Evolutionary conservation across 495 filamentous ascomycete species (phyloP), one percentile per base, ranked within the genome.

Genomic region (Daldinia loculata): DNA sequence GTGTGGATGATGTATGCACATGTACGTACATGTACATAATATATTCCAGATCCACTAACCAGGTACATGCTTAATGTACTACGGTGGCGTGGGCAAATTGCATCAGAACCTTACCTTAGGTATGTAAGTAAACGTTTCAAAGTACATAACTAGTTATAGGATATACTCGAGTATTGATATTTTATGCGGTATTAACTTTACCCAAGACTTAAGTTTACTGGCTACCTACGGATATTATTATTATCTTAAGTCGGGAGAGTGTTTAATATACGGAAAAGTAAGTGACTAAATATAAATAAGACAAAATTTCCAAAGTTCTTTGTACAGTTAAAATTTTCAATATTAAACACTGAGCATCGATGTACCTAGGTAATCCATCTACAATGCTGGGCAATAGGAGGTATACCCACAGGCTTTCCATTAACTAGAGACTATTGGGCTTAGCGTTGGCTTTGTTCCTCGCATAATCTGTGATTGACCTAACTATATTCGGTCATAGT

Each of bases 391-490:
- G 52, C 8, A 64, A 60, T 63, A 55, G 50, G 59, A 62, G 57
- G 53, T 66, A 63, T 66, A 63, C 56, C 34, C 60, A 53, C 26
- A 30, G 14, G 5, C 15, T 30, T 45, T 63, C 53, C 48, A 63
- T 64, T 38, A 34, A 50, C 69, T 72, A 72, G 56, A 57, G 26
- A 7, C 39, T 1, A 51, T 59, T 5, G 15, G 56, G 64, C 14
- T 61, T 72, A 64, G 60, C 56, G 48, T 24, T 53, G 30, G 58
- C 45, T 43, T 45, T 36, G 69, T 72, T 72, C 69, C 61, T 63
- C 69, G 69, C 69, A 72, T 68, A 68, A 72, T 34, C 66, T 69
- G 30, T 73, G 61, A 66, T 62, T 58, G 26, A 45, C 50, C 61
- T 73, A 73, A 63, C 70, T 48, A 14, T 58, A 34, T 66, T 43